A percentile compares a stretch with the other conserved stretches of the same genome.
Conservation (phyloP, 352 stramenopile species). For the Stramenopiles sp. region DNA sequence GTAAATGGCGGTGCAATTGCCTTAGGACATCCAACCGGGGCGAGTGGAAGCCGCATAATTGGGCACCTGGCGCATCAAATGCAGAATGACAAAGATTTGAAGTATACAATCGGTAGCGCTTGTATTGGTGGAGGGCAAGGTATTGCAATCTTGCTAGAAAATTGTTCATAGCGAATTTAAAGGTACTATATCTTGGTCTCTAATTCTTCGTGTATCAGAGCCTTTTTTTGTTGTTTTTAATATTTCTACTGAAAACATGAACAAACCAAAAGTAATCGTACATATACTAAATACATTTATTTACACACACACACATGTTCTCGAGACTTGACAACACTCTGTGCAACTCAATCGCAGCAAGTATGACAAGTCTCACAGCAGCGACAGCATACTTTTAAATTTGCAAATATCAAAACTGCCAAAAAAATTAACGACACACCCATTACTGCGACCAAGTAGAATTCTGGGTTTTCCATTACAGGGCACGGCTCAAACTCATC, state of each 20-base stretch:
- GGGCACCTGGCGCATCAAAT: conserved; percentile 66
- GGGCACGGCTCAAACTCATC: neutral
- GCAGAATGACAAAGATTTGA: conserved; percentile 46
- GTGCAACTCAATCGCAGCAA: neutral
- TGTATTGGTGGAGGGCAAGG: conserved; percentile 95
- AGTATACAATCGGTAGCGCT: conserved; percentile 79
- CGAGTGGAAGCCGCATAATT: conserved; percentile 71
- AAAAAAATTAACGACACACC: neutral
- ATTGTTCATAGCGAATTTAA: conserved; percentile 19
- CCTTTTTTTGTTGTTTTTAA: neutral
- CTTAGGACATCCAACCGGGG: conserved; percentile 78
- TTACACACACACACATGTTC: neutral
- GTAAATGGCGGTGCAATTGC: conserved; percentile 82
- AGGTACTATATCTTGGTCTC: neutral
- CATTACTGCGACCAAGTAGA: neutral
- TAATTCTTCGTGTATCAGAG: neutral
- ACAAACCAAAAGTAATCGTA: neutral
- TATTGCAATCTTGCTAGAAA: conserved; percentile 89
- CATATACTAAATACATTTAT: neutral
- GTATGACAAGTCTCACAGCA: neutral
- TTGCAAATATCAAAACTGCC: neutral
- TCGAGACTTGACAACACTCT: too few species aligned
- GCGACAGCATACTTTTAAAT: neutral
- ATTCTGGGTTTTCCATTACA: neutral
- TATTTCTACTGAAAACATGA: neutral